Percentiles rank a stretch among this genome's conserved stretches.
Evolutionary conservation across 768 basidiomycete genomes (phyloP).

Genomic region (Tricholoma terreum): DNA sequence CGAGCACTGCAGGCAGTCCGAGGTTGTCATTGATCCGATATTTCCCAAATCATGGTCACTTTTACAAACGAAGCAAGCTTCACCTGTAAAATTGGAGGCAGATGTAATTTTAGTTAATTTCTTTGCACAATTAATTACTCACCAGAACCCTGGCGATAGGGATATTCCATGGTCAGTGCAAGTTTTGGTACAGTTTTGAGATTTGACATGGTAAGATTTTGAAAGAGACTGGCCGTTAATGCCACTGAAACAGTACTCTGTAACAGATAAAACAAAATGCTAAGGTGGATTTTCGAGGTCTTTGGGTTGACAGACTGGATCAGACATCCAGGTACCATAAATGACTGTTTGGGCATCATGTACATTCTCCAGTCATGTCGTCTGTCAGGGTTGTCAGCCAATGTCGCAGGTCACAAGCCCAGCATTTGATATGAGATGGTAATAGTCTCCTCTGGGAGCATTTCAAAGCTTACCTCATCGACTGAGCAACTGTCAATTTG

Average conservation of each 20-base stretch:
- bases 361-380: not conserved
- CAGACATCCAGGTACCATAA: slow-evolving; percentile 6
- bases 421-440: slow-evolving; percentile 2
- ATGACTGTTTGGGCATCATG: not conserved
- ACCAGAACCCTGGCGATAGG: slow-evolving; percentile 19
- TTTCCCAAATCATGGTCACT: slow-evolving; percentile 7
- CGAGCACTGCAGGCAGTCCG: slow-evolving; percentile 7
- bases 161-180: slow-evolving; percentile 9
- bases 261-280: slow-evolving; percentile 20
- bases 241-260: slow-evolving; percentile 19
- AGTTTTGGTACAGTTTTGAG: slow-evolving; percentile 19
- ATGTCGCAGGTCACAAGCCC: not conserved
- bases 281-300: slow-evolving; percentile 4
- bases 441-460: too few species aligned
- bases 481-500: not conserved
- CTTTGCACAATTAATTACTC: slow-evolving; percentile 5
- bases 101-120: slow-evolving; percentile 1
- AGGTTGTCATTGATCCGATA: slow-evolving; percentile 1
- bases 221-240: too few species aligned
- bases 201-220: too few species aligned
- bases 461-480: not conserved
- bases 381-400: not conserved
- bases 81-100: slow-evolving; percentile 6
- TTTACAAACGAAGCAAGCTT: slow-evolving; percentile 21
- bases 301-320: slow-evolving; percentile 25